These are phyloP conservation scores for Pulveroboletus frians DNA, from an alignment of 768 basidiomycete genomes.

Conservation along the genomic window DNA sequence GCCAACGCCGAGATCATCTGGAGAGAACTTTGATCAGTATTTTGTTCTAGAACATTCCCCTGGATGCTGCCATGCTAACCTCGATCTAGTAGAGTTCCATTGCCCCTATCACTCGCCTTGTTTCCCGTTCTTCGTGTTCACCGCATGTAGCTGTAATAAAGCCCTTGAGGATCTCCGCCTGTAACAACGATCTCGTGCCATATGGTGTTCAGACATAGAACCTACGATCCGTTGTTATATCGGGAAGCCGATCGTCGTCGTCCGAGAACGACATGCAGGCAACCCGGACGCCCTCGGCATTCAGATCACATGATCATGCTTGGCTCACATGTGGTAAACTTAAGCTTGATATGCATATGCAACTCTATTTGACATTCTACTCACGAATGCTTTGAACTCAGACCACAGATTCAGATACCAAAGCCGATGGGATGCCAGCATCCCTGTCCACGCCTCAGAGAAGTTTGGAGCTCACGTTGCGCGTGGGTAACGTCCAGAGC, in stretches of 20 bases:
- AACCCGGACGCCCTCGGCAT: background rate
- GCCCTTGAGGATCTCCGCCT: conserved; percentile 5
- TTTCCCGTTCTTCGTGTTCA: conserved; percentile 12
- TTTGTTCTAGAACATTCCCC: conserved; percentile 5
- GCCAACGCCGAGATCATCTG: conserved; percentile 23
- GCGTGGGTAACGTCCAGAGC: background rate
- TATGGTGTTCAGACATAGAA: background rate
- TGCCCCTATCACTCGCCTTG: conserved; percentile 2
- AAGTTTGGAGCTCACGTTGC: background rate
- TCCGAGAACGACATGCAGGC: conserved; percentile 2
- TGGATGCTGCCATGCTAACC: background rate
- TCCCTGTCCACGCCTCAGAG: background rate
- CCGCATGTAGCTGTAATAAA: conserved; percentile 17
- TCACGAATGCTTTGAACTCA: conserved; percentile 16
- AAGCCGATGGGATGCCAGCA: conserved; percentile 11
- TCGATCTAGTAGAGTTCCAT: conserved; percentile 1
- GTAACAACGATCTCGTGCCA: background rate
- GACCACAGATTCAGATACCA: conserved; percentile 4
- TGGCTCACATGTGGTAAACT: conserved; percentile 9
- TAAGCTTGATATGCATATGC: conserved; percentile 20
- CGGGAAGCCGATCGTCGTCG: conserved; percentile 5
- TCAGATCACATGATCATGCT: conserved; percentile 4
- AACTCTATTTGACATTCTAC: conserved; percentile 13
- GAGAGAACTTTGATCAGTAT: conserved; percentile 29
- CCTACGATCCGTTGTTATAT: background rate